These are phyloP conservation scores for Exophiala sp. DNA, from an alignment of 2,329 filamentous ascomycete genomes.

Conservation along the genomic window DNA sequence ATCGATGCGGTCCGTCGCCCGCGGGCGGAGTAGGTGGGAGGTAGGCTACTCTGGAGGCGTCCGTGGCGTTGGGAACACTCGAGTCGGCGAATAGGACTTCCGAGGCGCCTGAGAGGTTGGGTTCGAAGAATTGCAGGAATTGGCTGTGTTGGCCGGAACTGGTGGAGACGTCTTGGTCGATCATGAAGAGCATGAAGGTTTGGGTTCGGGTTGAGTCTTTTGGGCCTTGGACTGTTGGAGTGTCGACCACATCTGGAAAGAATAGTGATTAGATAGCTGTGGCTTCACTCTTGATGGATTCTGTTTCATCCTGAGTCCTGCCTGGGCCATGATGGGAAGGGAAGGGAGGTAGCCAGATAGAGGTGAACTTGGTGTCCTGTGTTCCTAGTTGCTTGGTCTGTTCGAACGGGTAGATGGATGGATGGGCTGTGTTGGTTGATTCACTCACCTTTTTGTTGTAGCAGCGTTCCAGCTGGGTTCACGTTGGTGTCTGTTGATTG, in stretches of 20 bases:
- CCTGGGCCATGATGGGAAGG: too few relatives aligned
- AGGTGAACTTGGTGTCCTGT: too few relatives aligned
- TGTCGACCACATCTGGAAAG: slow-evolving; percentile 15
- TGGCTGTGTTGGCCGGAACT: slow-evolving; percentile 6
- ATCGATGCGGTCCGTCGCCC: slow-evolving; percentile 29
- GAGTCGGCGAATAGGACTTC: slow-evolving; percentile 17
- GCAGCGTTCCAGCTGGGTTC: slow-evolving; percentile 10
- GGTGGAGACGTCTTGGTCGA: slow-evolving; percentile 19
- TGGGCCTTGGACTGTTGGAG: slow-evolving; percentile 23
- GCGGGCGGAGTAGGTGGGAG: slow-evolving; percentile 32
- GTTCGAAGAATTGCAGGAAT: slow-evolving; percentile 22
- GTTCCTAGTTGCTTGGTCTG: too few relatives aligned
- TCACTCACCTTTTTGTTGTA: slow-evolving; percentile 16
- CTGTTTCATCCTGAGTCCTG: too few relatives aligned
- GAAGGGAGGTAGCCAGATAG: neutral
- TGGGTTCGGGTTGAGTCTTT: slow-evolving; percentile 19
- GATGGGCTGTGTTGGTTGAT: neutral
- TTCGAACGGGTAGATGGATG: too few relatives aligned
- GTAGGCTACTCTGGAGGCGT: slow-evolving; percentile 23
- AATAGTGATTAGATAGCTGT: too few relatives aligned
- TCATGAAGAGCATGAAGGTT: slow-evolving; percentile 23
- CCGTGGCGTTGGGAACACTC: slow-evolving; percentile 10
- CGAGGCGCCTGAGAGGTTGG: slow-evolving; percentile 18
- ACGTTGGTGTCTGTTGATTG: slow-evolving; percentile 10
- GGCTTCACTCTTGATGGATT: too few relatives aligned